phyloP scores from a whole-genome alignment of 345 rosid genomes.

The Euphorbia pulcherrima region DNA sequence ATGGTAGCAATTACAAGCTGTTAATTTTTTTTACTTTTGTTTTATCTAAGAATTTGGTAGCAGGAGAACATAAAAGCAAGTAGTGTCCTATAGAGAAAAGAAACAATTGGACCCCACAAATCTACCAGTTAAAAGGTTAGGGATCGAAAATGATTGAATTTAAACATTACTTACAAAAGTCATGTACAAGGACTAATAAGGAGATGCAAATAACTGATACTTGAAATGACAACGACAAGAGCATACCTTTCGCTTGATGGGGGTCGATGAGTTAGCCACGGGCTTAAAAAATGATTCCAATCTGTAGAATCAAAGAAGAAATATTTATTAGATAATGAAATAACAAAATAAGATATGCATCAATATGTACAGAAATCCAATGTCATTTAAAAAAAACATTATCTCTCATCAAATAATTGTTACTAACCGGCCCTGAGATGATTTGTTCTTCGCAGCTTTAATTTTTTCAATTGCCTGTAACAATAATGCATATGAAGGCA shows the following conservation, averaged over 20 bases:
- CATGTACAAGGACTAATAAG: neutral
- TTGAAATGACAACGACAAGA: conserved; percentile 18
- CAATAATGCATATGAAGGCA: conserved; percentile 14
- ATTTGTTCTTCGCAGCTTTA: conserved; percentile 86
- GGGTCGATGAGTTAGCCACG: conserved; percentile 44
- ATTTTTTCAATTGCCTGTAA: conserved; percentile 79
- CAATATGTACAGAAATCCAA: neutral
- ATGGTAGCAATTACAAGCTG: conserved; percentile 25
- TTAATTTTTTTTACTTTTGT: neutral
- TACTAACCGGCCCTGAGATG: conserved; percentile 87
- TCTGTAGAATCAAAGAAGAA: conserved; percentile 29
- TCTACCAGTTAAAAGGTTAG: neutral
- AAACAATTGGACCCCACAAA: neutral
- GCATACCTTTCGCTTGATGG: conserved; percentile 70
- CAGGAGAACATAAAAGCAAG: neutral
- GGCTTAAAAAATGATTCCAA: conserved; percentile 82
- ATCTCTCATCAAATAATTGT: neutral
- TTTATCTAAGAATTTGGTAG: neutral
- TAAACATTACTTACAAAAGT: neutral
- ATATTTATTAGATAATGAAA: conserved; percentile 11
- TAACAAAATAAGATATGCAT: neutral
- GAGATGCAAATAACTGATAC: neutral
- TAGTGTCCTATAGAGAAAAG: neutral
- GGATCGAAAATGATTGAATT: neutral
- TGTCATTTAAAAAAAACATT: too few relatives aligned